These are phyloP conservation scores for Delphinella strobiligena DNA, from an alignment of 2,329 filamentous ascomycete species.

Conservation along the genomic window DNA sequence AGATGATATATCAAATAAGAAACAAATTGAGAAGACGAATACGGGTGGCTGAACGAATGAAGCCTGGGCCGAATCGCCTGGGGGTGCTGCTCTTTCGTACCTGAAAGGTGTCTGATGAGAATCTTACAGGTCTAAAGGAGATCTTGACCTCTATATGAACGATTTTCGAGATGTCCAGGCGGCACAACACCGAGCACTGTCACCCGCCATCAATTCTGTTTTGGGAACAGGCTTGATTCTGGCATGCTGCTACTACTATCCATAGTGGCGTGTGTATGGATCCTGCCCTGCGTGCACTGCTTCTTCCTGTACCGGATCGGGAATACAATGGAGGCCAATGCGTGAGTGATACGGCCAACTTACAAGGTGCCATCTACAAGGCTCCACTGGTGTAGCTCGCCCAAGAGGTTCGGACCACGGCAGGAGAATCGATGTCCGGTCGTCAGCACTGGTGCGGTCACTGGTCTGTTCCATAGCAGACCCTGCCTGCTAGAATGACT, in stretches of 20 bases:
- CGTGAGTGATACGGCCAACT: too few species aligned
- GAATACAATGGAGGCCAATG: not conserved
- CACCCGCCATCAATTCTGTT: not conserved
- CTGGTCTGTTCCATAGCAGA: not conserved
- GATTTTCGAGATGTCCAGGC: not conserved
- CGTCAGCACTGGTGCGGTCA: not conserved
- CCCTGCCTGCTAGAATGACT: not conserved
- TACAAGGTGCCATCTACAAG: too few species aligned
- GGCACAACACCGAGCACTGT: constrained; percentile 1
- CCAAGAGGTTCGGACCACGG: not conserved
- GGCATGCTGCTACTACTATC: not conserved
- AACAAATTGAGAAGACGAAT: constrained; percentile 1
- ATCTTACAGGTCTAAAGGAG: not conserved
- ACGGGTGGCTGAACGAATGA: constrained; percentile 2
- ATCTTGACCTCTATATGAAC: constrained; percentile 3
- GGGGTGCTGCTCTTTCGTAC: not conserved
- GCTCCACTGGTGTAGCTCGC: not conserved
- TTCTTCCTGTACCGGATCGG: not conserved
- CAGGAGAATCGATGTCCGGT: not conserved
- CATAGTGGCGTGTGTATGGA: not conserved
- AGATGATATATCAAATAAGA: not conserved
- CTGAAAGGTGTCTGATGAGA: not conserved
- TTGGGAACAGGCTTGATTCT: constrained; percentile 1
- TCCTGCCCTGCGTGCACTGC: not conserved
- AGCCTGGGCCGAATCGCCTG: constrained; percentile 2